Percentiles rank a stretch among this genome's conserved stretches.
Evolutionary conservation across 495 filamentous ascomycete genomes (phyloP).

Genomic region (Clohesyomyces aquaticus): DNA sequence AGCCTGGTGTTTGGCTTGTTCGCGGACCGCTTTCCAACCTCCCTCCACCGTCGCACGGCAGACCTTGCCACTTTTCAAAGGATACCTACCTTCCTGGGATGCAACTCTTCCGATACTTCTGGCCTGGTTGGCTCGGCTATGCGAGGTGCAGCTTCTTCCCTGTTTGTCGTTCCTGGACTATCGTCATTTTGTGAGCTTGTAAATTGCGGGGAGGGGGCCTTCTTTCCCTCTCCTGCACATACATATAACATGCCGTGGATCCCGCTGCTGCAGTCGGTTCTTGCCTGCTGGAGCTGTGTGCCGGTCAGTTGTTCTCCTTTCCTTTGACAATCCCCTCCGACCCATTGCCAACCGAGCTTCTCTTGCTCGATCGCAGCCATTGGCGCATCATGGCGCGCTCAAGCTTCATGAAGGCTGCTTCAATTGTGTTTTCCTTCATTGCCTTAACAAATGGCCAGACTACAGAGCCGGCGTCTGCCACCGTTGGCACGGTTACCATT

Average conservation of each 20-base stretch:
- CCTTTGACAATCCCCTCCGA: too few species aligned
- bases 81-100: too few species aligned
- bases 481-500: conserved; percentile 1
- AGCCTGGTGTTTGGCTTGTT: too few species aligned
- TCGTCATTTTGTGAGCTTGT: conserved; percentile 27
- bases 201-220: conserved; percentile 38
- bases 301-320: too few species aligned
- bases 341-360: not conserved
- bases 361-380: not conserved
- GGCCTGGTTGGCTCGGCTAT: conserved; percentile 29
- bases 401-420: conserved; percentile 9
- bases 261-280: not conserved
- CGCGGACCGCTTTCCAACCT: not conserved
- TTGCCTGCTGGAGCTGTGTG: too few species aligned
- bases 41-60: not conserved
- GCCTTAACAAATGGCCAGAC: conserved; percentile 29
- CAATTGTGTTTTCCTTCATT: conserved; percentile 10
- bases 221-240: too few species aligned
- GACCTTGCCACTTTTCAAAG: not conserved
- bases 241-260: not conserved
- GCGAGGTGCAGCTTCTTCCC: conserved; percentile 27
- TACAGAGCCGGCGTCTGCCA: conserved; percentile 3
- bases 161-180: conserved; percentile 16
- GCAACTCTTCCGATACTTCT: conserved; percentile 13
- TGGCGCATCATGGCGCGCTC: conserved; percentile 28